Percentiles rank a stretch among this genome's conserved stretches.
phyloP scores from a whole-genome alignment of 78 protist genomes.

The Polysphondylium violaceum region DNA sequence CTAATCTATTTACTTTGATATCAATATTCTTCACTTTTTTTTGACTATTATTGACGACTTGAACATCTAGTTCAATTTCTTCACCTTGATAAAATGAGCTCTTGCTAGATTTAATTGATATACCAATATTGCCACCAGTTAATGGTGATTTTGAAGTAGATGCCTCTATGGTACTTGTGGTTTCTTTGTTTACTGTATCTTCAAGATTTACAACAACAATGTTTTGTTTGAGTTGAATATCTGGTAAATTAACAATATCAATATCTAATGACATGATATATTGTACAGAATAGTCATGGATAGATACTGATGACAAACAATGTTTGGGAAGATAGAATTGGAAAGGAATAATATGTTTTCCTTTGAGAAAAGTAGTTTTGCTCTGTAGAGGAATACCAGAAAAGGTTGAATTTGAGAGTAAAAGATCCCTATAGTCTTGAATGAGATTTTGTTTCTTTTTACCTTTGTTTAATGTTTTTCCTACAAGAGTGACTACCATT shows the following conservation, averaged over 20 bases:
- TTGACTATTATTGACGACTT: slow-evolving; percentile 5
- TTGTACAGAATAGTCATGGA: not conserved
- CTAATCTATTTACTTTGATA: not conserved
- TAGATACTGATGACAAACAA: not conserved
- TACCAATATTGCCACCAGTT: slow-evolving; percentile 23
- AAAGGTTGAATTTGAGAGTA: not conserved
- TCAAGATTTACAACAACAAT: slow-evolving; percentile 33
- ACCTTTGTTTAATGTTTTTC: not conserved
- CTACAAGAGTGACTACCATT: not conserved
- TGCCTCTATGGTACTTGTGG: slow-evolving; percentile 3
- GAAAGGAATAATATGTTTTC: slow-evolving; percentile 51
- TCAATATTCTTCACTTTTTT: slow-evolving; percentile 18
- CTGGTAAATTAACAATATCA: slow-evolving; percentile 48
- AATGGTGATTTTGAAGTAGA: slow-evolving; percentile 39
- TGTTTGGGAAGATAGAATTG: slow-evolving; percentile 36
- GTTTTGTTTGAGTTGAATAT: not conserved
- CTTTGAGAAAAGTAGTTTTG: not conserved
- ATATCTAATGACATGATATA: not conserved
- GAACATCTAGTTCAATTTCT: slow-evolving; percentile 30
- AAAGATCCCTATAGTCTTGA: slow-evolving; percentile 10
- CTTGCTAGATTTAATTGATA: not conserved
- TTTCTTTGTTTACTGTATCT: slow-evolving; percentile 22
- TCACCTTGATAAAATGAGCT: slow-evolving; percentile 24
- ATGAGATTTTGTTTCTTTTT: slow-evolving; percentile 2
- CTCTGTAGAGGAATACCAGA: too few relatives aligned